Evolutionary conservation across 495 filamentous ascomycete species (phyloP), one percentile per base, ranked within the genome.

Genomic region (Tuber indicum): DNA sequence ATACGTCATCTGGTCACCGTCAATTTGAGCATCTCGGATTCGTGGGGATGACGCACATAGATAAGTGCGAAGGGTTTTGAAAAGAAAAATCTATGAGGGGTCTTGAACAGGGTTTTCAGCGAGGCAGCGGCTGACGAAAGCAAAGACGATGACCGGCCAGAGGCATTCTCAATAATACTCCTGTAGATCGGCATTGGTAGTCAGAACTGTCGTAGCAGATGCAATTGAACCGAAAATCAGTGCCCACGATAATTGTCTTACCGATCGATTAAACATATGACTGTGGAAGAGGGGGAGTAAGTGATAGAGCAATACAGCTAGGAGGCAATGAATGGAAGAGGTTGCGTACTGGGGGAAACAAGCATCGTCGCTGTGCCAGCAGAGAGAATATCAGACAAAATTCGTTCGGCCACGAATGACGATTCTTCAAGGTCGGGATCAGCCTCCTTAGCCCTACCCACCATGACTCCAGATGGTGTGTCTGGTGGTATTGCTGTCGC

Each of bases 101-200:
- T 87, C 41, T 86, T 82, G 79, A 96, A 66, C 81, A 97, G 88
- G 45, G 88, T 87, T 12, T 82, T 84, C 73, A 96, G 83, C 49
- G 91, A 92, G 78, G 84, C 83, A 75, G 87, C 88, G 80, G 97
- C 86, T 71, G 92, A 94, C 71, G 86, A 83, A 71, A 85, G 84
- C 76, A 98, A 90, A n/a, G 91, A 88, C 39, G 77, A 77, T 78
- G 88, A 88, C 75, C 91, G 89, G 80, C 94, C 94, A 66, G 93
- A 94, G 23, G 95, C 93, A 86, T 97, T 97, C 85, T 98, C 94
- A 85, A 98, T 97, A 82, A 99, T 97, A 17, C 91, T 93, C 74
- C 93, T 97, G 81, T 43, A 41, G 49, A 72, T 77, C 43, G 74
- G 46, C 52, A 75, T 85, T 74, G 84, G 80, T 72, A 73, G 32